Conservation (phyloP, 2,329 filamentous ascomycete species). For the Torrubiella hemipterigena region DNA sequence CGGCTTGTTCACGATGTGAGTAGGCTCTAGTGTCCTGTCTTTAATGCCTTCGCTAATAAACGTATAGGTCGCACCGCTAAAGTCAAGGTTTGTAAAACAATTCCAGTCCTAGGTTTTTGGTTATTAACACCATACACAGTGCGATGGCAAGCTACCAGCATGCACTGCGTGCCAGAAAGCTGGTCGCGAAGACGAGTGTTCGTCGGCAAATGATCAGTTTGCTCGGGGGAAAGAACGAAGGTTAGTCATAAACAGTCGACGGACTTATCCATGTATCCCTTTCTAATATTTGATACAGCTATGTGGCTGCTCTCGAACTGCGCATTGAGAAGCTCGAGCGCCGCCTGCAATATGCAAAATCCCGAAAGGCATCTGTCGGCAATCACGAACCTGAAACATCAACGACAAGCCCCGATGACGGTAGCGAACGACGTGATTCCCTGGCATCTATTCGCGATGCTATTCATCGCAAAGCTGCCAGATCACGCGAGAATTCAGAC, state of each 20-base stretch:
- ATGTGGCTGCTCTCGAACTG: conserved; percentile 89
- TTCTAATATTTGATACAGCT: conserved; percentile 34
- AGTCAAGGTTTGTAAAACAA: conserved; percentile 59
- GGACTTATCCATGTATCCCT: background rate
- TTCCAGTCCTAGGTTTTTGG: background rate
- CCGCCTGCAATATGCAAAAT: conserved; percentile 57
- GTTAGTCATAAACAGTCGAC: conserved; percentile 22
- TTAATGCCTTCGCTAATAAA: conserved; percentile 5
- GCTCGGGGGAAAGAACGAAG: conserved; percentile 90
- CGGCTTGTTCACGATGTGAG: conserved; percentile 66
- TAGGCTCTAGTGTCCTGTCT: conserved; percentile 2
- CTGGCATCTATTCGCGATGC: conserved; percentile 48
- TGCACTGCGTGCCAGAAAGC: conserved; percentile 93
- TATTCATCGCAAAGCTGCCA: conserved; percentile 53
- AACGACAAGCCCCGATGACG: conserved; percentile 19
- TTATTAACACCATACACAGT: conserved; percentile 33
- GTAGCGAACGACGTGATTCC: conserved; percentile 52
- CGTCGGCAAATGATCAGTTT: conserved; percentile 90
- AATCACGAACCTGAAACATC: conserved; percentile 49
- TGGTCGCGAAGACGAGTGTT: conserved; percentile 76
- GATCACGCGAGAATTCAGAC: conserved; percentile 63
- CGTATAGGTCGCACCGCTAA: conserved; percentile 68
- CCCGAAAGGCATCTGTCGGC: conserved; percentile 58
- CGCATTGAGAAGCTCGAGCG: conserved; percentile 80
- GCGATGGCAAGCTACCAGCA: conserved; percentile 88